Evolutionary conservation across 129 eudicot species (phyloP).

Genomic region (Helianthus annuus): DNA sequence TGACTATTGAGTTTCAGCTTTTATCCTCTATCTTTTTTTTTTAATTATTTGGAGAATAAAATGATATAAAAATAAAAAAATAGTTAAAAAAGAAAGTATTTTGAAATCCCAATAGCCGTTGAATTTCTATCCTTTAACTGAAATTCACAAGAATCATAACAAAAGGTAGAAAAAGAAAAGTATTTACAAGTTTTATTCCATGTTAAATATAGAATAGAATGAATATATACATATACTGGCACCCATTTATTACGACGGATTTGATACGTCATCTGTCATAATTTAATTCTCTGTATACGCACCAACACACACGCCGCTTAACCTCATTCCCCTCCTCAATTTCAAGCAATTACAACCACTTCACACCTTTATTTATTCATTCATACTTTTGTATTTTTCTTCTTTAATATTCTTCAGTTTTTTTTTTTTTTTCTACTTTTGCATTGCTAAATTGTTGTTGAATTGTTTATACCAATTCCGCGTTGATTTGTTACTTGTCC

Average conservation of each 20-base stretch:
- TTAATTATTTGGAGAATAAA: too few species aligned
- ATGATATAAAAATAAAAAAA: too few species aligned
- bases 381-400: constrained; percentile 9
- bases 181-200: neutral
- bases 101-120: too few species aligned
- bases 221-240: neutral
- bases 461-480: constrained; percentile 31
- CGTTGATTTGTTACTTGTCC: constrained; percentile 37
- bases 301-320: neutral
- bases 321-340: constrained; percentile 20
- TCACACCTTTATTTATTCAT: constrained; percentile 16
- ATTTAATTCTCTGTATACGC: constrained; percentile 14
- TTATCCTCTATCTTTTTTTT: too few species aligned
- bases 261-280: constrained; percentile 21
- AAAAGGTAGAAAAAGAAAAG: neutral
- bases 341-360: constrained; percentile 31
- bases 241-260: constrained; percentile 23
- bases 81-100: too few species aligned
- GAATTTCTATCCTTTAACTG: too few species aligned
- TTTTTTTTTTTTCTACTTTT: constrained; percentile 22
- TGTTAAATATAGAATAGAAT: constrained; percentile 14
- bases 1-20: too few species aligned
- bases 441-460: neutral
- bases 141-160: neutral
- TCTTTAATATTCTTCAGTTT: constrained; percentile 4